Evolutionary conservation across 192 early-diverging fungal species (phyloP), one percentile per base, ranked within the genome.

Genomic region (Coemansia sp.): DNA sequence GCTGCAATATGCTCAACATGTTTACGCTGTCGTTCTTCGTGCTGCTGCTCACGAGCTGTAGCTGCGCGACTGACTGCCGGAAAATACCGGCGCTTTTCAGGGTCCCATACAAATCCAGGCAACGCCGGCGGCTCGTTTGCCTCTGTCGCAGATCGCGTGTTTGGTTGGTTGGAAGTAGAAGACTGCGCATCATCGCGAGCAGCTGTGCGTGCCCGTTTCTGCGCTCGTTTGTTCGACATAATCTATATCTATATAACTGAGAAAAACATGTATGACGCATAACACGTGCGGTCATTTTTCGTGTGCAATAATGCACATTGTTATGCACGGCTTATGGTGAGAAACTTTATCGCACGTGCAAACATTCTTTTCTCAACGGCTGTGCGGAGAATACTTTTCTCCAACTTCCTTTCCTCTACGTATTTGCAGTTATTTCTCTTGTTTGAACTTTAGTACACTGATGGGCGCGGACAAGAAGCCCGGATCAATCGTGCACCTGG

Each of bases 401-500:
- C 51, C 51, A 9, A 26, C 23, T 23, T 26, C 26, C 25, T 23
- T 53, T 21, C 26, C 28, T 6, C 14, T 2, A 53, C 10, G 26
- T 22, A 26, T 53, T 53, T 53, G 15, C 6, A 21, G 11, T 31
- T 42, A 42, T 59, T 38, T 59, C 53, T 49, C 1, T 22, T 59
- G 28, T 42, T 19, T 44, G 44, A 6, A 38, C 22, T 20, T 14
- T 34, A 19, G 51, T 19, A 55, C 31, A 55, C n/a, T 9, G 15
- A 71, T 77, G 69, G 46, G 52, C 48, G 37, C 48, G 36, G 64
- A 68, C 20, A 66, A 62, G 47, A 72, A 65, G 73, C 49, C 37
- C 48, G 74, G 73, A 21, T 74, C 82, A 5, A 78, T 83, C 1
- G 73, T 88, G 6, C 92, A 95, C 66, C 69, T 93, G 47, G 55